phyloP scores from a whole-genome alignment of 176 grass and related monocot genomes.

The Oryza brachyantha region DNA sequence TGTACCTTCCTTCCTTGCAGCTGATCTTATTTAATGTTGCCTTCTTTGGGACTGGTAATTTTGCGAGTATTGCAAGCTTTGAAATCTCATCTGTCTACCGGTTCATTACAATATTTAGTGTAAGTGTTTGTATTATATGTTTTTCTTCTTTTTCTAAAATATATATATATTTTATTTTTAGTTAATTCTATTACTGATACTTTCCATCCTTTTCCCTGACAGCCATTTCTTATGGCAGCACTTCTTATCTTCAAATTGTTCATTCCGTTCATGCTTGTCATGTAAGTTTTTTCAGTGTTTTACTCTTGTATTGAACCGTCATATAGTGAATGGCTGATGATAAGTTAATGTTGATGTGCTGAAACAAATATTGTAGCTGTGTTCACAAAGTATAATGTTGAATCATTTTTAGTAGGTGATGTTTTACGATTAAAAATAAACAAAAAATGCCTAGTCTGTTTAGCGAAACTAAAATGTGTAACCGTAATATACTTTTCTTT shows the following conservation, averaged over 20 bases:
- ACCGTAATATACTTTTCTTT: not conserved
- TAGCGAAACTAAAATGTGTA: not conserved
- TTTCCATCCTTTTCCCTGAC: constrained; percentile 29
- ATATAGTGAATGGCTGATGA: not conserved
- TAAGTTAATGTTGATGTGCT: constrained; percentile 26
- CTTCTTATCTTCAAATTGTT: constrained; percentile 97
- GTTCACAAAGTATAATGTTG: not conserved
- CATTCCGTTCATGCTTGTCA: constrained; percentile 98
- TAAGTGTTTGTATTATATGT: constrained; percentile 37
- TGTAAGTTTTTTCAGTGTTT: constrained; percentile 59
- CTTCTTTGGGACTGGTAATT: constrained; percentile 97
- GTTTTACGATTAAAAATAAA: not conserved
- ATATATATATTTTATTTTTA: constrained; percentile 4
- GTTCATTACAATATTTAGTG: constrained; percentile 98
- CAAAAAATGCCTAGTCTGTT: no score
- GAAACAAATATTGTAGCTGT: constrained; percentile 5
- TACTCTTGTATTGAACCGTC: not conserved
- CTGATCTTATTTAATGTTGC: constrained; percentile 94
- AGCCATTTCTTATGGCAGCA: constrained; percentile 97
- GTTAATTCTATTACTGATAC: constrained; percentile 38
- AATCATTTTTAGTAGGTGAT: not conserved
- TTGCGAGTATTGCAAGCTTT: constrained; percentile 99
- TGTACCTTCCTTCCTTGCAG: constrained; percentile 43
- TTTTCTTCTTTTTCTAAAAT: constrained; percentile 33
- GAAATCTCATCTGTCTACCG: constrained; percentile 97